Percentiles rank a stretch among this genome's conserved stretches.
Conservation (phyloP, 2,329 filamentous ascomycete species). For the Coniochaeta sp. region DNA sequence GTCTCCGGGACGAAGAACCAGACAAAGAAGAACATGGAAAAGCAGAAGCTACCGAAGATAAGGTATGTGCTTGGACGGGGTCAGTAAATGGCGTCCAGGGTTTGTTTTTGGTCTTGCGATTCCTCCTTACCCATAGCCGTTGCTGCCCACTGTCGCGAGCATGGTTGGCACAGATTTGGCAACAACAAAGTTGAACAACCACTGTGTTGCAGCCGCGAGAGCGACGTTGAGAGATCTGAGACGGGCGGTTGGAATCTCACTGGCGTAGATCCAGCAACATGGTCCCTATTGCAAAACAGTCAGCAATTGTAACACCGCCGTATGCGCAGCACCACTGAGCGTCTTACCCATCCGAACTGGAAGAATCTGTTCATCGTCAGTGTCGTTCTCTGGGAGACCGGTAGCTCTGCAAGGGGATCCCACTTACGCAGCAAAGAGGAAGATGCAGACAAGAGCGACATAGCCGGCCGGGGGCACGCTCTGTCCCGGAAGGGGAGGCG, state of each 20-base stretch:
- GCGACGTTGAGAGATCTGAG: slow-evolving; percentile 57
- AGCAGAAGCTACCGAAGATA: slow-evolving; percentile 57
- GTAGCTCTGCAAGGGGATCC: background rate
- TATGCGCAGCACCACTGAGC: background rate
- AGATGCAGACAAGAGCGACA: slow-evolving; percentile 57
- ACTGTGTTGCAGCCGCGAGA: slow-evolving; percentile 57
- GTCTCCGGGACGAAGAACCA: slow-evolving; percentile 59
- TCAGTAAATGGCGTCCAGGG: background rate
- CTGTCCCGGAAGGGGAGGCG: slow-evolving; percentile 38
- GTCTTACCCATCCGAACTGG: slow-evolving; percentile 2
- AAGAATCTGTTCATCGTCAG: slow-evolving; percentile 4
- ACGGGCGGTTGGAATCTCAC: slow-evolving; percentile 56
- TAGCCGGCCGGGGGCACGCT: slow-evolving; percentile 53
- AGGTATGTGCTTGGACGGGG: slow-evolving; percentile 43
- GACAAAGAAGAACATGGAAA: slow-evolving; percentile 54
- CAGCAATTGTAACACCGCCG: slow-evolving; percentile 26
- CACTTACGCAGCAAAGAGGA: slow-evolving; percentile 44
- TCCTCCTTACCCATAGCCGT: slow-evolving; percentile 26
- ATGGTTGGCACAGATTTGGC: slow-evolving; percentile 56
- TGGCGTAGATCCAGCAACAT: slow-evolving; percentile 48
- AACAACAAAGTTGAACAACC: slow-evolving; percentile 64
- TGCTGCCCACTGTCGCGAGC: slow-evolving; percentile 37
- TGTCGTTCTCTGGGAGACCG: too few relatives aligned
- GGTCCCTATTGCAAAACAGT: slow-evolving; percentile 56
- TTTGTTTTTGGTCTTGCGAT: background rate